These are phyloP conservation scores for Colletotrichum lindemuthianum DNA, from an alignment of 2,329 filamentous ascomycete species.

Conservation along the genomic window DNA sequence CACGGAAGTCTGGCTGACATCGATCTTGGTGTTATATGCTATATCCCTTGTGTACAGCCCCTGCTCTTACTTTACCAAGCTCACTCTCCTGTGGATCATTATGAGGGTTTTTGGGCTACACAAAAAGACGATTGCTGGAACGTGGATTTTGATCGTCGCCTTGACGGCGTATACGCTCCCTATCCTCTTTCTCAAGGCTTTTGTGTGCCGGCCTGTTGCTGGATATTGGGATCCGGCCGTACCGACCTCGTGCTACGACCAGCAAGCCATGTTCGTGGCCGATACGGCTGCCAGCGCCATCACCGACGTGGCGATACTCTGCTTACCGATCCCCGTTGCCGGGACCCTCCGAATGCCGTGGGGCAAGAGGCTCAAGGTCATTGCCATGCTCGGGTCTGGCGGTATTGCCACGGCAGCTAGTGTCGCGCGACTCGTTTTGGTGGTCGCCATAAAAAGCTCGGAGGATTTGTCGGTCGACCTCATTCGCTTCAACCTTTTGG, in stretches of 20 bases:
- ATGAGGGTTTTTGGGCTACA: conserved; percentile 53
- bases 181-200: conserved; percentile 41
- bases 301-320: conserved; percentile 44
- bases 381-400: conserved; percentile 42
- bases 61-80: conserved; percentile 34
- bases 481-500: not conserved
- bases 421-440: conserved; percentile 42
- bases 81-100: conserved; percentile 53
- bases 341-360: conserved; percentile 45
- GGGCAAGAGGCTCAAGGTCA: conserved; percentile 43
- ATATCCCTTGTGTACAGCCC: not conserved
- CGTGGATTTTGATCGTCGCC: conserved; percentile 50
- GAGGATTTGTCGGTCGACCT: not conserved
- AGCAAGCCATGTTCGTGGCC: conserved; percentile 43
- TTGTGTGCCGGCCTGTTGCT: conserved; percentile 49
- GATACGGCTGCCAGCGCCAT: conserved; percentile 45
- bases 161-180: conserved; percentile 54
- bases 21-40: not conserved
- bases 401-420: conserved; percentile 45
- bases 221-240: conserved; percentile 49
- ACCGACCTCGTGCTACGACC: conserved; percentile 46
- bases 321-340: conserved; percentile 44
- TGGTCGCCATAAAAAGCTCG: conserved; percentile 38
- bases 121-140: conserved; percentile 48
- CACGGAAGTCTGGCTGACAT: not conserved